phyloP scores from a whole-genome alignment of 2,329 filamentous ascomycete genomes.

The Aureobasidium pullulans region DNA sequence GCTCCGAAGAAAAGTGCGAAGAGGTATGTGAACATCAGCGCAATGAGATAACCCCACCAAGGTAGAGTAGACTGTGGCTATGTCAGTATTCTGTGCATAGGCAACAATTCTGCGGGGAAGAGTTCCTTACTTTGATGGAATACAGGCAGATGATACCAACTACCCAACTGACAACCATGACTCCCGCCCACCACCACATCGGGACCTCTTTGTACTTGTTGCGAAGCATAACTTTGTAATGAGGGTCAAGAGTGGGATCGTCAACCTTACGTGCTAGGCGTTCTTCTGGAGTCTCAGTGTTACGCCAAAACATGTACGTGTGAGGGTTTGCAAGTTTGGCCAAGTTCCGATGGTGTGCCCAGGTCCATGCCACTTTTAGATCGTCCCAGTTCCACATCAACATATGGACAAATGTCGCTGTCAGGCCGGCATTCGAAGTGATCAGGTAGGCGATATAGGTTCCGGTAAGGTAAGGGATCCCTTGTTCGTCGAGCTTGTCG shows the following conservation, averaged over 20 bases:
- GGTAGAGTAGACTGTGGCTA: no score
- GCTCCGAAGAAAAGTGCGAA: slow-evolving; percentile 24
- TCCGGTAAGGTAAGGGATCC: slow-evolving; percentile 36
- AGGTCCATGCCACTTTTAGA: slow-evolving; percentile 31
- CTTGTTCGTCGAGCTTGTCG: slow-evolving; percentile 27
- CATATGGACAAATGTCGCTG: slow-evolving; percentile 41
- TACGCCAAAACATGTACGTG: slow-evolving; percentile 24
- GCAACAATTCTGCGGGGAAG: not conserved
- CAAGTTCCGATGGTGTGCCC: slow-evolving; percentile 20
- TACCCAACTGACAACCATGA: slow-evolving; percentile 19
- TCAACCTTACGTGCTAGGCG: slow-evolving; percentile 18
- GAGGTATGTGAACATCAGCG: slow-evolving; percentile 19
- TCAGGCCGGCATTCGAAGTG: slow-evolving; percentile 40
- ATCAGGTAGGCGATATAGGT: slow-evolving; percentile 32
- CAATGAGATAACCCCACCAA: slow-evolving; percentile 26
- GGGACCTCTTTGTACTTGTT: slow-evolving; percentile 26
- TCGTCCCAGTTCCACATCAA: slow-evolving; percentile 28
- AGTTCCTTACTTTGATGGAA: slow-evolving; percentile 19
- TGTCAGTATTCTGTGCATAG: not conserved
- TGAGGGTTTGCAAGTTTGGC: slow-evolving; percentile 17
- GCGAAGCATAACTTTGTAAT: slow-evolving; percentile 27
- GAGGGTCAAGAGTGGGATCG: slow-evolving; percentile 24
- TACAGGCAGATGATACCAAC: slow-evolving; percentile 24
- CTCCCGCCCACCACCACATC: slow-evolving; percentile 25
- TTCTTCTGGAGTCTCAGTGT: slow-evolving; percentile 20